phyloP scores from a whole-genome alignment of 352 stramenopile genomes.

The Pythium oligandrum region DNA sequence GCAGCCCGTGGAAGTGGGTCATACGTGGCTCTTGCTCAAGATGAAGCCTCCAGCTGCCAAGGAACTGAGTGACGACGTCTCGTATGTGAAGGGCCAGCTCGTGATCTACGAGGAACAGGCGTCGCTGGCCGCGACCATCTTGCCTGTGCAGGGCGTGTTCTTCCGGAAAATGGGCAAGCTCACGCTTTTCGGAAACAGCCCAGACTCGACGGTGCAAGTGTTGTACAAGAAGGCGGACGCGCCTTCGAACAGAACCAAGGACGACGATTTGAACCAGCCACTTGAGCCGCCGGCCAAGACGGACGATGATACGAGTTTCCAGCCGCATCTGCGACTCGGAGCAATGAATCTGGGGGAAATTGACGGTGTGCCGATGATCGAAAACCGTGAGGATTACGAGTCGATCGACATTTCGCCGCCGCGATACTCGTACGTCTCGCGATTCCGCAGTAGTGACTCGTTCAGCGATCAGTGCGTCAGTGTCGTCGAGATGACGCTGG shows the following conservation, averaged over 20 bases:
- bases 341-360: conserved; percentile 63
- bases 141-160: conserved; percentile 82
- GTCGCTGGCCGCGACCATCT: conserved; percentile 69
- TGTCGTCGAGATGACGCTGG: conserved; percentile 69
- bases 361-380: conserved; percentile 53
- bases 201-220: conserved; percentile 73
- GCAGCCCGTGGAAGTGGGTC: conserved; percentile 59
- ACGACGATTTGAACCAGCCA: conserved; percentile 3
- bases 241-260: conserved; percentile 9
- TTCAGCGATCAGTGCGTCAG: conserved; percentile 83
- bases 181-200: conserved; percentile 80
- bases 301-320: conserved; percentile 29
- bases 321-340: conserved; percentile 27
- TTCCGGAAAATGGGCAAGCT: conserved; percentile 62
- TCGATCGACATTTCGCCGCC: conserved; percentile 76
- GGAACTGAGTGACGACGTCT: conserved; percentile 59
- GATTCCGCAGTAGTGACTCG: conserved; percentile 76
- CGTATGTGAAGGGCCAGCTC: conserved; percentile 76
- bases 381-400: conserved; percentile 62
- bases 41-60: conserved; percentile 72
- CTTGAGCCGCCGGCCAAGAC: conserved; percentile 10
- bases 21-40: conserved; percentile 79
- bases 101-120: conserved; percentile 83
- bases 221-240: conserved; percentile 48
- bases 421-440: conserved; percentile 69